These are phyloP conservation scores for Cladosporium austrohemisphaericum DNA, from an alignment of 2,329 filamentous ascomycete genomes.

Conservation along the genomic window DNA sequence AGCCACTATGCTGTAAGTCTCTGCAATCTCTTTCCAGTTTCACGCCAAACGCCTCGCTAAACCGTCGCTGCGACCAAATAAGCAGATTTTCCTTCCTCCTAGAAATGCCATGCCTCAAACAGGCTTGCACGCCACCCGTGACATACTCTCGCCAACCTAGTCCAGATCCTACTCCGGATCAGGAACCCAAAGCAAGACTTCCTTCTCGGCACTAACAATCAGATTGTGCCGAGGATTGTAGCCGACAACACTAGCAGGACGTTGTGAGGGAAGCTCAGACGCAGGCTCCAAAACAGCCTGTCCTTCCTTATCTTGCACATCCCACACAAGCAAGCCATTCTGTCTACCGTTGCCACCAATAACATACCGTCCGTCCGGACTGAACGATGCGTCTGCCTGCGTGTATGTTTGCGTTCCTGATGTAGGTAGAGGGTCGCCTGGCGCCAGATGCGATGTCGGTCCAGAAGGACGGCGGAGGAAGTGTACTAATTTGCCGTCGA, in stretches of 20 bases:
- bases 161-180: conserved; percentile 35
- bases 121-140: background rate
- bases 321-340: conserved; percentile 80
- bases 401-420: conserved; percentile 49
- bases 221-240: conserved; percentile 92
- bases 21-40: background rate
- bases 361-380: conserved; percentile 83
- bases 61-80: background rate
- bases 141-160: background rate
- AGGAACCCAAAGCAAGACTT: conserved; percentile 53
- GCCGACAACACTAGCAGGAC: conserved; percentile 69
- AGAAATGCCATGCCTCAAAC: no score
- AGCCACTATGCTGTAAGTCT: background rate
- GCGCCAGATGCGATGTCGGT: conserved; percentile 31
- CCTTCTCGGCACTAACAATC: conserved; percentile 83
- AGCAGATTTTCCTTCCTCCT: background rate
- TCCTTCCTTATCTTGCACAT: conserved; percentile 59
- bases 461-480: conserved; percentile 32
- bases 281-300: conserved; percentile 61
- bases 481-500: conserved; percentile 64
- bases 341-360: conserved; percentile 66
- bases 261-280: conserved; percentile 60
- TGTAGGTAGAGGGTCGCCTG: conserved; percentile 42
- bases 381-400: conserved; percentile 80
- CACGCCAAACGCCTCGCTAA: conserved; percentile 15